Base-by-base conservation (phyloP, 257 asterid species). In the Avicennia marina region DNA sequence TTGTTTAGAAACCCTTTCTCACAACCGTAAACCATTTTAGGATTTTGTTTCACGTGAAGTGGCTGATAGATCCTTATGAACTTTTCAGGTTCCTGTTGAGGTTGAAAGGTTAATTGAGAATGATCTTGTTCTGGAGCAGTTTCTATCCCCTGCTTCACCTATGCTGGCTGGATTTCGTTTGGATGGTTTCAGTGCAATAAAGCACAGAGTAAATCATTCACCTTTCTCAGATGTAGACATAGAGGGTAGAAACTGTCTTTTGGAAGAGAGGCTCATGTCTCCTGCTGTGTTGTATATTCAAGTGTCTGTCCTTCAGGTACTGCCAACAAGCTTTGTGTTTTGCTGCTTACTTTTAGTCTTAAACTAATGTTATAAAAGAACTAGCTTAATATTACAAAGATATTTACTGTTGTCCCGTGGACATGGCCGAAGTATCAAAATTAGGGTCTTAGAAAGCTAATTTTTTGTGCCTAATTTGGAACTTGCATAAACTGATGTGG, bases 221-320 rank as follows among this genome's bases (percentile, higher is more conserved):
- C 98, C 95, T 46, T 64, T 81, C 20, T 10, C 80, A 41, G 80
- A 71, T 55, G 61, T 57, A 55, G 78, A 75, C 60, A 29, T 70
- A 42, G 69, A 65, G 72, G 78, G 67, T 13, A 59, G 60, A 22
- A 62, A 72, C 27, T 64, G 62, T 62, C 67, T 82, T 56, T 61
- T 91, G 41, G 98, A 91, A 45, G 97, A 88, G 63, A 80, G 98
- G 79, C 78, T 88, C 70, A 71, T 71, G 39, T 69, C 81, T 62
- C 95, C 97, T 27, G 87, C 98, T 52, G 82, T 91, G 62, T 59
- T 91, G 70, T 73, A 83, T 66, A 74, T 88, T 77, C 96, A 85
- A 83, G 98, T 91, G 40, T 81, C 93, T 40, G 85, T 89, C 38
- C 78, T 87, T 71, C 96, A 91, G 98, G 98, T 91, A 87, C 40